Percentiles rank a stretch among this genome's conserved stretches.
Evolutionary conservation across 2,329 filamentous ascomycete genomes (phyloP).

Genomic region (Aspergillus neoniger): DNA sequence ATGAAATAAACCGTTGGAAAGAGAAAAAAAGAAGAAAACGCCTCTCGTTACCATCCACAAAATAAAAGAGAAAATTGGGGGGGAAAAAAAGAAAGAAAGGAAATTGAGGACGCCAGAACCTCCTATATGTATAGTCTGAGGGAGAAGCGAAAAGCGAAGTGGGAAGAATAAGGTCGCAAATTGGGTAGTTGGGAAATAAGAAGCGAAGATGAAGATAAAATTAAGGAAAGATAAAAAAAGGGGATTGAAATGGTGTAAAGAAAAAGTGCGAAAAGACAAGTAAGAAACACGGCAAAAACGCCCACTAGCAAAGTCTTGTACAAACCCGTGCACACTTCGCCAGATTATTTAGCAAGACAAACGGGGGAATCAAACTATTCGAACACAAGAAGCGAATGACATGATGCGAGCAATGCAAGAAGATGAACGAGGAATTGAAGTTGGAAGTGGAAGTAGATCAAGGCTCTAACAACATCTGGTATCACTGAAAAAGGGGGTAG

Average conservation of each 20-base stretch:
- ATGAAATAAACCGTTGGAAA: not conserved
- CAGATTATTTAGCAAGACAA: not conserved
- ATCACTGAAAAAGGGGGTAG: constrained; percentile 13
- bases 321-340: constrained; percentile 14
- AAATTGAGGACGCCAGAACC: not conserved
- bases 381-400: constrained; percentile 14
- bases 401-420: constrained; percentile 5
- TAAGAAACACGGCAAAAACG: constrained; percentile 3
- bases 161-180: not conserved
- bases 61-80: not conserved
- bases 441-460: not conserved
- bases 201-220: not conserved
- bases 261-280: not conserved
- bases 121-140: not conserved
- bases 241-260: not conserved
- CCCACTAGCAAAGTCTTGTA: constrained; percentile 11
- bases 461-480: constrained; percentile 19
- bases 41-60: not conserved
- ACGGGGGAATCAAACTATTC: constrained; percentile 10
- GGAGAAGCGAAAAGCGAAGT: not conserved
- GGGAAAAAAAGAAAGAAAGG: not conserved
- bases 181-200: not conserved
- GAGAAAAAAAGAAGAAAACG: not conserved
- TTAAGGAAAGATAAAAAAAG: not conserved
- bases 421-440: constrained; percentile 1